Percentiles rank a stretch among this genome's conserved stretches.
phyloP scores from a whole-genome alignment of 2,329 filamentous ascomycete genomes.

The Madurella mycetomatis region DNA sequence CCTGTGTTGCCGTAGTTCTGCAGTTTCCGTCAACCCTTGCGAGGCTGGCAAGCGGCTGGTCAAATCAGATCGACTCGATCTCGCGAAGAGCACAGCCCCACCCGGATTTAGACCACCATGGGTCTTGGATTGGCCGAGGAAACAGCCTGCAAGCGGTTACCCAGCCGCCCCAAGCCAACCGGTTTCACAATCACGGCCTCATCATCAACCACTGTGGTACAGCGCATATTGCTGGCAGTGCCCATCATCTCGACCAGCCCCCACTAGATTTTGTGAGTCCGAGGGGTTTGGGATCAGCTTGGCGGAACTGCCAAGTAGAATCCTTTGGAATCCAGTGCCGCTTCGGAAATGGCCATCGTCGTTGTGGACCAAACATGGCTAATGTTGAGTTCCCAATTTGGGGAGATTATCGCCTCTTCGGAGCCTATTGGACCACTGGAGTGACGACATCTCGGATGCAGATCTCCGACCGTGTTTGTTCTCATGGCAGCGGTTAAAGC shows the following conservation, averaged over 20 bases:
- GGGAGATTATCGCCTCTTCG: background rate
- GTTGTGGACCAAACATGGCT: background rate
- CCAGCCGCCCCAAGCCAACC: conserved; percentile 1
- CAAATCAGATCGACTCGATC: background rate
- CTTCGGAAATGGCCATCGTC: background rate
- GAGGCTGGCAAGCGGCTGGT: background rate
- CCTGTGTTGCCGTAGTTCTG: background rate
- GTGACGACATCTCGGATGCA: conserved; percentile 1
- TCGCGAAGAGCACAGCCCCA: conserved; percentile 13
- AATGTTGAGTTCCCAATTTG: conserved; percentile 1
- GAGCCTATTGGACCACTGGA: background rate
- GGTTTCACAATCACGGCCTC: conserved; percentile 2
- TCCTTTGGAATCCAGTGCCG: background rate
- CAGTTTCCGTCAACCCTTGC: background rate
- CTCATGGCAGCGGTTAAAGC: too few species aligned
- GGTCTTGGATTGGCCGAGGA: conserved; percentile 1
- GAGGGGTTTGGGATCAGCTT: background rate
- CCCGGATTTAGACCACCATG: conserved; percentile 2
- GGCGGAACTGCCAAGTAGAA: background rate
- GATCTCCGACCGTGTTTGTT: background rate
- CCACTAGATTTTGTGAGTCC: too few species aligned
- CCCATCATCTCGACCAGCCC: too few species aligned
- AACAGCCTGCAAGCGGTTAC: conserved; percentile 11
- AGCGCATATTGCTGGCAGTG: too few species aligned
- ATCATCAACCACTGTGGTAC: too few species aligned